Percentiles rank a stretch among this genome's conserved stretches.
Conservation (phyloP, 2,329 filamentous ascomycete genomes). For the Acephala macrosclerotiorum region DNA sequence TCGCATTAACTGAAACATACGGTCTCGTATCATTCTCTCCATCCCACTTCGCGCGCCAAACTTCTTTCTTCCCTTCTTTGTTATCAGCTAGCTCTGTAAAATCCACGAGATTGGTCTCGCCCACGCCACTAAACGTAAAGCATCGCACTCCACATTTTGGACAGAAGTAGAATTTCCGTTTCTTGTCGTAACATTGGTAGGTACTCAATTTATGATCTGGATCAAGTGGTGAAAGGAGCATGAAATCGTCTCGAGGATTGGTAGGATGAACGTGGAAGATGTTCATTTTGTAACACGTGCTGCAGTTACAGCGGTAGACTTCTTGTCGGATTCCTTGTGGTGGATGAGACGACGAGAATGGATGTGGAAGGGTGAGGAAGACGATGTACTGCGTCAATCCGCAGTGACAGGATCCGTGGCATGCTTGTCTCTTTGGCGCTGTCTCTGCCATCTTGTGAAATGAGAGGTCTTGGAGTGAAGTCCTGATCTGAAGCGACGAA, state of each 20-base stretch:
- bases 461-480: slow-evolving; percentile 34
- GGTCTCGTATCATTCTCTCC: slow-evolving; percentile 38
- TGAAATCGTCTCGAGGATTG: slow-evolving; percentile 50
- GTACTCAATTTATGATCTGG: slow-evolving; percentile 50
- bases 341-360: slow-evolving; percentile 31
- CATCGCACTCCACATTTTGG: slow-evolving; percentile 52
- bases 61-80: slow-evolving; percentile 39
- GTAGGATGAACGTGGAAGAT: slow-evolving; percentile 52
- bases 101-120: slow-evolving; percentile 41
- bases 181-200: slow-evolving; percentile 46
- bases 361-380: slow-evolving; percentile 50
- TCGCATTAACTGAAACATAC: slow-evolving; percentile 41
- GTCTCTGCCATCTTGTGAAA: slow-evolving; percentile 40
- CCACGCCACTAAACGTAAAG: slow-evolving; percentile 48
- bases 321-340: slow-evolving; percentile 25
- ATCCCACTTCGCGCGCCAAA: slow-evolving; percentile 41
- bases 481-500: slow-evolving; percentile 26
- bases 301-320: slow-evolving; percentile 53
- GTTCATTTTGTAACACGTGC: slow-evolving; percentile 53
- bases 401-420: slow-evolving; percentile 54
- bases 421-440: slow-evolving; percentile 37
- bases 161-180: slow-evolving; percentile 53
- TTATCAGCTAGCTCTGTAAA: too few species aligned
- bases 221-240: slow-evolving; percentile 52
- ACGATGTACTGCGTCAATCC: slow-evolving; percentile 51